A percentile compares a stretch with the other conserved stretches of the same genome.
Conservation (phyloP, 192 early-diverging fungal species). For the Umbelopsis ramanniana region DNA sequence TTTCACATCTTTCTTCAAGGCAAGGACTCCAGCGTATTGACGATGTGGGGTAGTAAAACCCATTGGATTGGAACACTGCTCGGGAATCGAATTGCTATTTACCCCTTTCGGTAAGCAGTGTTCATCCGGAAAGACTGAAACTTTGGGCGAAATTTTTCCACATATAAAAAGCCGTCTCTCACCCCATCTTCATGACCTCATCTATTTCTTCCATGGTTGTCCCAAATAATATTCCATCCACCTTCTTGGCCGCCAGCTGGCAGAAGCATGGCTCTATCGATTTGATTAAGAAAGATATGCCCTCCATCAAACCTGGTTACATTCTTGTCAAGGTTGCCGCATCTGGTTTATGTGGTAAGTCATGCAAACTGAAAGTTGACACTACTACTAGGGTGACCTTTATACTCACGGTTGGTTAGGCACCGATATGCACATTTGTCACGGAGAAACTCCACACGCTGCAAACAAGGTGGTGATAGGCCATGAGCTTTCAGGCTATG, state of each 20-base stretch:
- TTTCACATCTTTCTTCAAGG: too few relatives aligned
- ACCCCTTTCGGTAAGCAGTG: conserved; percentile 9
- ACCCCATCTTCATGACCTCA: background rate
- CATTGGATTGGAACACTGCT: background rate
- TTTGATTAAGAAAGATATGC: conserved; percentile 42
- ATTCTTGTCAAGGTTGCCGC: conserved; percentile 53
- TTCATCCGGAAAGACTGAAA: conserved; percentile 12
- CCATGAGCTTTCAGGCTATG: conserved; percentile 55
- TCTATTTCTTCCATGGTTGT: conserved; percentile 9
- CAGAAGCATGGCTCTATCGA: conserved; percentile 45
- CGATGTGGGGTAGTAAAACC: background rate
- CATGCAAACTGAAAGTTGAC: background rate
- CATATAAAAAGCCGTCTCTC: background rate
- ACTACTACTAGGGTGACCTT: background rate
- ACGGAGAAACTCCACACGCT: conserved; percentile 58
- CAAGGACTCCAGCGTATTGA: too few relatives aligned
- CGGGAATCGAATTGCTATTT: conserved; percentile 8
- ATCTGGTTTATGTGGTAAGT: conserved; percentile 52
- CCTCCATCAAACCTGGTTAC: conserved; percentile 41
- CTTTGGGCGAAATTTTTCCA: background rate
- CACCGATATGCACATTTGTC: conserved; percentile 59
- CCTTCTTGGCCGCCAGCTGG: conserved; percentile 44
- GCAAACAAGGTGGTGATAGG: conserved; percentile 47
- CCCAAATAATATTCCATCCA: background rate
- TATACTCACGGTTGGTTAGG: background rate